Conservation (phyloP, 1,139 yeast species). For the Yamadazyma oceani region DNA sequence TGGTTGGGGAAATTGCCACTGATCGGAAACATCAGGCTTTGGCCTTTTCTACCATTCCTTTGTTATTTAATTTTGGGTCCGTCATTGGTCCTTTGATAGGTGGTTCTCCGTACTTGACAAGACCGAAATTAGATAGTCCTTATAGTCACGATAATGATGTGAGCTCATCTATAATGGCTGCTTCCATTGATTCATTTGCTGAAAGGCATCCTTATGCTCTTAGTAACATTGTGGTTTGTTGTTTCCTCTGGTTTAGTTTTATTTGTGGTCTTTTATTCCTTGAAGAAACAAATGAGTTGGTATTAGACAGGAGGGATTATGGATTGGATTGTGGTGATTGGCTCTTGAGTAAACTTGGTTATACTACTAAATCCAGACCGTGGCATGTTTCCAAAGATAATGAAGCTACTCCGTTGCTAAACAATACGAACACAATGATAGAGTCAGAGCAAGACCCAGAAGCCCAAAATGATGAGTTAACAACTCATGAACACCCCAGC, state of each 20-base stretch:
- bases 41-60: constrained; percentile 59
- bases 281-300: constrained; percentile 57
- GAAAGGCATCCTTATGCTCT: constrained; percentile 53
- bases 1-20: constrained; percentile 58
- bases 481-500: too few relatives aligned
- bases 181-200: constrained; percentile 4
- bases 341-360: constrained; percentile 35
- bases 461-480: too few relatives aligned
- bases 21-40: constrained; percentile 58
- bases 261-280: constrained; percentile 49
- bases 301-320: constrained; percentile 41
- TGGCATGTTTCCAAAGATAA: constrained; percentile 6
- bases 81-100: constrained; percentile 52
- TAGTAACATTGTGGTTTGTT: constrained; percentile 56
- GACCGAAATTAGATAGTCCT: constrained; percentile 20
- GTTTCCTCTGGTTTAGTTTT: constrained; percentile 39
- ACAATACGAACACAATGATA: too few relatives aligned
- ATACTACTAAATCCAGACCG: constrained; percentile 10
- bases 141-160: constrained; percentile 2
- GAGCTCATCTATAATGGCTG: background rate
- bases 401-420: constrained; percentile 9
- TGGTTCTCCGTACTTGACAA: constrained; percentile 37
- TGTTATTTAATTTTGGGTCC: constrained; percentile 57
- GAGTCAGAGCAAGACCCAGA: background rate
- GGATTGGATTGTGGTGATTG: constrained; percentile 56